Percentiles rank a stretch among this genome's conserved stretches.
phyloP scores from a whole-genome alignment of 441 rosid species.

The Adansonia rubrostipa region DNA sequence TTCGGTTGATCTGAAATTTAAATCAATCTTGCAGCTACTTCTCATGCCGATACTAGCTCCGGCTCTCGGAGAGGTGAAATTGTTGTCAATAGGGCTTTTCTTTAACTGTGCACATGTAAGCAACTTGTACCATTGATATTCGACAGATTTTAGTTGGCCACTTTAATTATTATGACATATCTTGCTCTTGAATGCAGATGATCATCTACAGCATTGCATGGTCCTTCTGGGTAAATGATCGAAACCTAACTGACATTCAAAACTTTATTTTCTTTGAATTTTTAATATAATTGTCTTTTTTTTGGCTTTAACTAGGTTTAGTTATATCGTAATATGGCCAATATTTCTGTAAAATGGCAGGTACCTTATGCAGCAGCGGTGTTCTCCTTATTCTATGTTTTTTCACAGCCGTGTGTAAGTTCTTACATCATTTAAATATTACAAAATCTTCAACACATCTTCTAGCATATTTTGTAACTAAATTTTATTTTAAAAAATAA shows the following conservation, averaged over 20 bases:
- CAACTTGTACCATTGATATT: slow-evolving; percentile 6
- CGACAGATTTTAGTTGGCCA: not conserved
- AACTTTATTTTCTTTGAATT: slow-evolving; percentile 14
- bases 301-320: slow-evolving; percentile 8
- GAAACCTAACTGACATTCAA: slow-evolving; percentile 15
- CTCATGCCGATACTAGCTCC: slow-evolving; percentile 80
- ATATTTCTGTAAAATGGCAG: slow-evolving; percentile 42
- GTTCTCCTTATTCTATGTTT: slow-evolving; percentile 61
- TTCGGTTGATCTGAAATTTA: slow-evolving; percentile 25
- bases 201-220: slow-evolving; percentile 78
- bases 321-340: slow-evolving; percentile 26
- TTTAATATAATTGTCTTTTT: not conserved
- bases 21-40: slow-evolving; percentile 55
- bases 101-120: slow-evolving; percentile 77
- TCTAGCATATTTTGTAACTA: not conserved
- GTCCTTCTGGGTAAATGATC: slow-evolving; percentile 71
- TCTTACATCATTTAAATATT: slow-evolving; percentile 15
- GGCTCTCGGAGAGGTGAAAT: slow-evolving; percentile 66
- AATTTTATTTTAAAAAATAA: slow-evolving; percentile 9
- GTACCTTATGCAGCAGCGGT: slow-evolving; percentile 83
- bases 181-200: slow-evolving; percentile 53
- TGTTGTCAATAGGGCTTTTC: slow-evolving; percentile 78
- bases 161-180: not conserved
- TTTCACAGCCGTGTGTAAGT: slow-evolving; percentile 83
- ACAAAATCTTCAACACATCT: slow-evolving; percentile 7